A percentile compares a stretch with the other conserved stretches of the same genome.
These are phyloP conservation scores for Daldinia childiae DNA, from an alignment of 495 filamentous ascomycete species.

Conservation along the genomic window DNA sequence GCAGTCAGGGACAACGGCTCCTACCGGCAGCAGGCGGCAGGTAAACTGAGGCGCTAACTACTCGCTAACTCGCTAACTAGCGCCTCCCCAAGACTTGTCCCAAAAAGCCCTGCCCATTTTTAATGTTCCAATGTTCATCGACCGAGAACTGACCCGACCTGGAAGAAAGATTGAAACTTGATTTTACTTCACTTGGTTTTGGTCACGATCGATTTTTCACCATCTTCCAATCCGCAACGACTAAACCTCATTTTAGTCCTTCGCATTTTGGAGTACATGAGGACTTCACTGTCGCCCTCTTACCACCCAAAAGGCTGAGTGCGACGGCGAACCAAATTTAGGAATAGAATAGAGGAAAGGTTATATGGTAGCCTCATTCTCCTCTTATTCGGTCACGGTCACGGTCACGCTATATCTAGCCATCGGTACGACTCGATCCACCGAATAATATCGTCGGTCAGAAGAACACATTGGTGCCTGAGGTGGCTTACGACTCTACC, in stretches of 20 bases:
- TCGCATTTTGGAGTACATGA: constrained; percentile 20
- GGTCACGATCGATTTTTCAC: constrained; percentile 27
- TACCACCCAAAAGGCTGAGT: constrained; percentile 1
- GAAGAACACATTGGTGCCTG: constrained; percentile 25
- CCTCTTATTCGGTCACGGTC: constrained; percentile 18
- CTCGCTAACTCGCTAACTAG: constrained; percentile 41
- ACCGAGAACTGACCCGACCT: constrained; percentile 30
- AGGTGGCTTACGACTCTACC: constrained; percentile 28
- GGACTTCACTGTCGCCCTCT: constrained; percentile 10
- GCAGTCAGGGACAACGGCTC: constrained; percentile 36
- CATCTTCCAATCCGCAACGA: constrained; percentile 14
- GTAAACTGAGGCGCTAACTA: constrained; percentile 39
- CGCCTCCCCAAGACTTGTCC: constrained; percentile 29
- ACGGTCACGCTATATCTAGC: constrained; percentile 12
- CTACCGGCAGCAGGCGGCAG: constrained; percentile 41
- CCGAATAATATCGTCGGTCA: constrained; percentile 3
- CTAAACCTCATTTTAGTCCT: constrained; percentile 25
- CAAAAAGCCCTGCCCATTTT: constrained; percentile 32
- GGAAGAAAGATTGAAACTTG: constrained; percentile 37
- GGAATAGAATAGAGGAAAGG: not conserved
- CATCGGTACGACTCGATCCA: constrained; percentile 15
- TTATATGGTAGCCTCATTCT: constrained; percentile 19
- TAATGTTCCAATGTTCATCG: constrained; percentile 24
- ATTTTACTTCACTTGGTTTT: constrained; percentile 30
- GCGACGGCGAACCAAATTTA: constrained; percentile 12